Conservation (phyloP, 2,329 filamentous ascomycete species). For the Epichloe gansuensis region DNA sequence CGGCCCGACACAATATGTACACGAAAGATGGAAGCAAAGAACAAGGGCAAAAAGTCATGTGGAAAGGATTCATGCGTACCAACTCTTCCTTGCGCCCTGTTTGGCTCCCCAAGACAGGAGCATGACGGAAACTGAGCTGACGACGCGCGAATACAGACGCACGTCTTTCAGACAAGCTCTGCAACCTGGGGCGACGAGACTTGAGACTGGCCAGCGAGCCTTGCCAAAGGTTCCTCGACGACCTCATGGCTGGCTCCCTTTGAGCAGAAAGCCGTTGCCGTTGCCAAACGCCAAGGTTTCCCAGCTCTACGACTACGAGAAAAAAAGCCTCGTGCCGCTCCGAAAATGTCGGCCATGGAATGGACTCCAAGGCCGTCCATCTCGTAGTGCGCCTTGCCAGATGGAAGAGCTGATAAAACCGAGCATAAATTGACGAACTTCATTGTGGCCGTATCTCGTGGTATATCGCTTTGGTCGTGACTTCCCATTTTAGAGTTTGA, state of each 20-base stretch:
- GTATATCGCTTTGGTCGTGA: no score
- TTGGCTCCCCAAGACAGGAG: slow-evolving; percentile 20
- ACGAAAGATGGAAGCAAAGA: no score
- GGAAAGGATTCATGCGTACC: slow-evolving; percentile 11
- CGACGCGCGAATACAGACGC: no score
- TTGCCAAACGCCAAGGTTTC: slow-evolving; percentile 32
- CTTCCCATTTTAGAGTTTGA: no score
- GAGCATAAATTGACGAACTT: slow-evolving; percentile 26
- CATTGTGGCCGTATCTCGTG: slow-evolving; percentile 38
- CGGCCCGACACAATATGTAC: no score
- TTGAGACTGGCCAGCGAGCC: slow-evolving; percentile 16
- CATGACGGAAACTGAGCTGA: no score
- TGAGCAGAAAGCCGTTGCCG: slow-evolving; percentile 29
- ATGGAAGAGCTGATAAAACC: slow-evolving; percentile 31
- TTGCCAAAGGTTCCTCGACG: slow-evolving; percentile 46
- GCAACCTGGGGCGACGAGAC: no score
- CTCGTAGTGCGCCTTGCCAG: slow-evolving; percentile 44
- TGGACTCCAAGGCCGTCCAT: slow-evolving; percentile 35
- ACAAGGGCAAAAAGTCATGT: no score
- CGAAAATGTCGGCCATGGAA: slow-evolving; percentile 34
- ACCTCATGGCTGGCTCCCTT: slow-evolving; percentile 37
- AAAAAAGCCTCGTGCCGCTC: slow-evolving; percentile 29
- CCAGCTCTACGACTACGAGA: slow-evolving; percentile 26
- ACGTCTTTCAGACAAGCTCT: no score
- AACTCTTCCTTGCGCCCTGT: slow-evolving; percentile 53